Percentiles rank a stretch among this genome's conserved stretches.
phyloP scores from a whole-genome alignment of 2,329 filamentous ascomycete species.

The Emergomyces pasteurianus region DNA sequence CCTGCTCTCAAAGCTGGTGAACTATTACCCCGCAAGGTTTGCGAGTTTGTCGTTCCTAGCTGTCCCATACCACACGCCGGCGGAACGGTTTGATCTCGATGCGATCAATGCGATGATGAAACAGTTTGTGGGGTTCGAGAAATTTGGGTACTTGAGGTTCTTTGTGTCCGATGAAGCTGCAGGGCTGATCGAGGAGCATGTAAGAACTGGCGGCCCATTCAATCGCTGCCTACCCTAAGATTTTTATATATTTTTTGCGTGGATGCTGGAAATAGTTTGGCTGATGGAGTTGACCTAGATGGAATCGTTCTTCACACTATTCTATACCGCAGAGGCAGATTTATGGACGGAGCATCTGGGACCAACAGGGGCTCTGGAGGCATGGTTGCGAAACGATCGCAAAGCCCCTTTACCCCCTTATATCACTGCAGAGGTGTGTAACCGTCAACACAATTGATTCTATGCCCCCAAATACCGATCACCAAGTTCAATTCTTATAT shows the following conservation, averaged over 20 bases:
- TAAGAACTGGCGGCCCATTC: slow-evolving; percentile 3
- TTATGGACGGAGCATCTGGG: slow-evolving; percentile 14
- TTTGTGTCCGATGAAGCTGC: slow-evolving; percentile 11
- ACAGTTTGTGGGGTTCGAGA: slow-evolving; percentile 13
- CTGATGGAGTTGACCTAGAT: slow-evolving; percentile 3
- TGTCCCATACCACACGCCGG: slow-evolving; percentile 14
- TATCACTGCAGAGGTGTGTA: slow-evolving; percentile 11
- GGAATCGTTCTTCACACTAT: slow-evolving; percentile 17
- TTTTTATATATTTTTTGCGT: background rate
- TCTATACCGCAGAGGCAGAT: slow-evolving; percentile 13
- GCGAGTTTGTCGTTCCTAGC: slow-evolving; percentile 13
- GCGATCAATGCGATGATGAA: slow-evolving; percentile 13
- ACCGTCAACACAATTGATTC: too few species aligned
- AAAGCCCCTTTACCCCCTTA: slow-evolving; percentile 11
- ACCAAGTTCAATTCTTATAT: background rate
- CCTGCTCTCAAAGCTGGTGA: slow-evolving; percentile 17
- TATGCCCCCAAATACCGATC: background rate
- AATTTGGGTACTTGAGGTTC: slow-evolving; percentile 17
- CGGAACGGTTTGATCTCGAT: slow-evolving; percentile 13
- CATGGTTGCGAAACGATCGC: slow-evolving; percentile 14
- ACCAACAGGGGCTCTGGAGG: slow-evolving; percentile 12
- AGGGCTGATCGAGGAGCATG: slow-evolving; percentile 15
- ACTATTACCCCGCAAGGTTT: slow-evolving; percentile 14
- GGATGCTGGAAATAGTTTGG: background rate
- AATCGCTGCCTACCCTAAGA: too few species aligned